A percentile compares a stretch with the other conserved stretches of the same genome.
phyloP scores from a whole-genome alignment of 2,329 filamentous ascomycete genomes.

The Verticillium nubilum region DNA sequence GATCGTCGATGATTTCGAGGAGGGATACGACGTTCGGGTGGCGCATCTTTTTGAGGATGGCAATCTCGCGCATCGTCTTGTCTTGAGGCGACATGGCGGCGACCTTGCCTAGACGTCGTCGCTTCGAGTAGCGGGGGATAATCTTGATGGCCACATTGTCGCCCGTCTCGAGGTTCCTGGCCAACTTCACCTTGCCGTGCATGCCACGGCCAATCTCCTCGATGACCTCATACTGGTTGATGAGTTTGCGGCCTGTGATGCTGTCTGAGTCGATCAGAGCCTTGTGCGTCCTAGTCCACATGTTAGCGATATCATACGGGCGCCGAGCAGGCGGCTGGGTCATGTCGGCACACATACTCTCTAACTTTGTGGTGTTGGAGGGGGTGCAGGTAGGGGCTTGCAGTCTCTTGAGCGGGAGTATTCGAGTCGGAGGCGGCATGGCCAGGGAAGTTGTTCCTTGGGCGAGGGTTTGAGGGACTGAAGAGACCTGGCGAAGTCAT shows the following conservation, averaged over 20 bases:
- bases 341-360: constrained; percentile 53
- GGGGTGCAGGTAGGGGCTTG: constrained; percentile 63
- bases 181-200: constrained; percentile 96
- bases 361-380: constrained; percentile 67
- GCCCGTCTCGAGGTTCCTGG: constrained; percentile 68
- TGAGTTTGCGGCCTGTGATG: constrained; percentile 86
- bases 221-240: constrained; percentile 97
- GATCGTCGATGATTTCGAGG: constrained; percentile 96
- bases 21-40: constrained; percentile 96
- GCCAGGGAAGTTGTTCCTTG: constrained; percentile 28
- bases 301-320: not conserved
- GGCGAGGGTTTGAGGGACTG: constrained; percentile 41
- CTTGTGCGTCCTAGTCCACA: constrained; percentile 65
- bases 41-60: constrained; percentile 95
- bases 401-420: constrained; percentile 41
- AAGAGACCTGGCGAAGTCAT: constrained; percentile 58
- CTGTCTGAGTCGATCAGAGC: constrained; percentile 86
- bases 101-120: constrained; percentile 82
- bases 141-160: constrained; percentile 97
- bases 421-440: constrained; percentile 47
- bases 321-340: not conserved
- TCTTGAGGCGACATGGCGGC: constrained; percentile 60
- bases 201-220: constrained; percentile 94
- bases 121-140: constrained; percentile 91
- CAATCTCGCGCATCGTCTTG: constrained; percentile 92